Evolutionary conservation across 2,329 filamentous ascomycete genomes (phyloP), one percentile per base, ranked within the genome.

Genomic region (Ceratocystis alfenasii): DNA sequence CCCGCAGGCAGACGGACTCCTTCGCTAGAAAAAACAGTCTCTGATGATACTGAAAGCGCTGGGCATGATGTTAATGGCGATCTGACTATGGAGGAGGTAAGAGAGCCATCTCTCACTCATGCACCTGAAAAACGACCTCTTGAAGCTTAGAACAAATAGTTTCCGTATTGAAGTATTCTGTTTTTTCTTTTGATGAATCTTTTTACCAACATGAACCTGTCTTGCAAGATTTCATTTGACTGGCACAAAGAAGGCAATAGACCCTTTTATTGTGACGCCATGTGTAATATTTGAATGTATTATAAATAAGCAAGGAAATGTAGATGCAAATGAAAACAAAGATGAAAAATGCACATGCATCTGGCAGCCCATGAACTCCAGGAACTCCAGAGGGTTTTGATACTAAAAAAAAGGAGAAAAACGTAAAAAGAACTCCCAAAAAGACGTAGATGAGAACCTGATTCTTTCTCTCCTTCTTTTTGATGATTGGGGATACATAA

Each of bases 1-100:
- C 60, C 62, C 2, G 45, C 17, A 25, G 28, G 33, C 7, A n/a
- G 30, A 22, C 69, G 71, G 65, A 69, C 67, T 12, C 69, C 71
- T 12, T 69, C 70, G 36, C 69, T 70, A 5, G 72, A 63, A 48
- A 48, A 53, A 15, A 20, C 53, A 28, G 45, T 7, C 3, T 59
- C 55, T 8, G 55, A n/a, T 59, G 55, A 59, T 7, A 36, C 55
- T 2, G 30, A 59, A 22, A 59, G 36, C 28, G n/a, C 10, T 33
- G 20, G 50, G 17, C 62, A 30, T 20, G 62, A 57, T 36, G 48
- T 7, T 6, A 53, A 72, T 12, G 71, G 73, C 1, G 65, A 68
- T 20, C 63, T 62, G 10, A 33, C 55, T 20, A 66, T 69, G 68
- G 53, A 67, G 20, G 68, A 68, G 30, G 72, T 74, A 48, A 71